Base-by-base conservation (phyloP, 2,329 filamentous ascomycete species). In the Colletotrichum simmondsii region DNA sequence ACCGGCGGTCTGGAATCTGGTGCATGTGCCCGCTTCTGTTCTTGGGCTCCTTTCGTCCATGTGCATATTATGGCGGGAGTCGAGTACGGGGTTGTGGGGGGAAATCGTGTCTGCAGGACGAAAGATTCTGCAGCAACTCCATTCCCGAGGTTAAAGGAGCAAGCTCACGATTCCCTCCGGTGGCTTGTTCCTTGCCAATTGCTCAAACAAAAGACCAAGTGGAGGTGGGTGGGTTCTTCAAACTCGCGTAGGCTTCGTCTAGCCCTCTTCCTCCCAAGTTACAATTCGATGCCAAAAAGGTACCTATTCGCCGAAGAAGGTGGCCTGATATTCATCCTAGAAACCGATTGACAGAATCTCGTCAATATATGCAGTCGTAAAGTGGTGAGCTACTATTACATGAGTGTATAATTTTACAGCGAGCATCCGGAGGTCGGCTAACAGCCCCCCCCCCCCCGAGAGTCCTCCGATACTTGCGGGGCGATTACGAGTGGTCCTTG, bases 401-500 rank as follows among this genome's bases (percentile, higher is more conserved):
- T 5, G 52, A 32, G n/a, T n/a, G 46, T 63, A 53, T 7, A 54
- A 37, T 37, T 24, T 19, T 26, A 30, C 7, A 46, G 5, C 37
- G 22, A 30, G 24, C 7, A 28, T 35, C 11, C 32, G 32, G 10
- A 11, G 19, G 14, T 7, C 42, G 37, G 5, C 24, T 28, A 35
- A 24, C 52, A 14, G 24, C 5, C 1, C 2, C 12, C 2, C 2
- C 19, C 4, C 32, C 16, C 11, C 30, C 30, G 22, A 26, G 8
- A 14, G 22, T 8, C 19, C 22, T n/a, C 46, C 32, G n/a, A 5
- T 8, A 7, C 24, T 8, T 11, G 30, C 26, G 26, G 35, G 49
- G 11, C 52, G 30, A 42, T 52, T 66, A 68, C 24, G 57, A 22
- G 57, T 65, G 65, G 16, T 79, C 78, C 68, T 81, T 83, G 66